These are phyloP conservation scores for Alternaria brassicicola DNA, from an alignment of 2,329 filamentous ascomycete species.

Conservation along the genomic window DNA sequence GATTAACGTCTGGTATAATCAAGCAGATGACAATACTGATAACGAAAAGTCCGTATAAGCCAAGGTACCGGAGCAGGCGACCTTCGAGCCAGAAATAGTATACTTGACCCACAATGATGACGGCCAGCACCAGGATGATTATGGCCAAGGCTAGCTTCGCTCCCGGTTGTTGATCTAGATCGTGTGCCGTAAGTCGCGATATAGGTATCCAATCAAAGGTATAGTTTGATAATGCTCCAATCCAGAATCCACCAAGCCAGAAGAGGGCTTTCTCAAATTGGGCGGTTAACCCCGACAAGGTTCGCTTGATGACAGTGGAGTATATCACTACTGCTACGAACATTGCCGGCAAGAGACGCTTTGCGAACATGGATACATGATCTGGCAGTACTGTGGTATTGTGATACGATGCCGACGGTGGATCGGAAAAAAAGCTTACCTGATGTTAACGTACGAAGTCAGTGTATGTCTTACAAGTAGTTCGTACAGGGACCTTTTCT, in stretches of 20 bases:
- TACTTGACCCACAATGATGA: conserved; percentile 75
- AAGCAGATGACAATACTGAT: conserved; percentile 71
- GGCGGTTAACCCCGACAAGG: conserved; percentile 73
- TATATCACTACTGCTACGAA: conserved; percentile 88
- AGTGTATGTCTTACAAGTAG: too few species aligned
- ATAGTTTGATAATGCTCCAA: conserved; percentile 90
- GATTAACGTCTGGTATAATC: conserved; percentile 72
- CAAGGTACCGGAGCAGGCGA: conserved; percentile 75
- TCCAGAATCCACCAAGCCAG: conserved; percentile 88
- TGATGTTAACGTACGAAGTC: too few species aligned
- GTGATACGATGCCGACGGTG: conserved; percentile 67
- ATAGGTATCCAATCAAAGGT: conserved; percentile 94
- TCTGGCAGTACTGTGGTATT: conserved; percentile 56
- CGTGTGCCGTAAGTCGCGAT: conserved; percentile 82
- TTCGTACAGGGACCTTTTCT: too few species aligned
- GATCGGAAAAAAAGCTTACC: conserved; percentile 87
- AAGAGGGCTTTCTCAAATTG: conserved; percentile 87
- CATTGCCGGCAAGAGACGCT: conserved; percentile 81
- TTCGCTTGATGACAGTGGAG: conserved; percentile 76
- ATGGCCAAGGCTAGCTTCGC: conserved; percentile 79
- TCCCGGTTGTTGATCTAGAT: conserved; percentile 86
- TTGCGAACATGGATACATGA: conserved; percentile 64
- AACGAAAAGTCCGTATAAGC: conserved; percentile 74
- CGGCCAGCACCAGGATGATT: conserved; percentile 72
- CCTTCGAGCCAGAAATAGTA: conserved; percentile 87